Base-by-base conservation (phyloP, 768 basidiomycete species). In the Trametes cubensis region DNA sequence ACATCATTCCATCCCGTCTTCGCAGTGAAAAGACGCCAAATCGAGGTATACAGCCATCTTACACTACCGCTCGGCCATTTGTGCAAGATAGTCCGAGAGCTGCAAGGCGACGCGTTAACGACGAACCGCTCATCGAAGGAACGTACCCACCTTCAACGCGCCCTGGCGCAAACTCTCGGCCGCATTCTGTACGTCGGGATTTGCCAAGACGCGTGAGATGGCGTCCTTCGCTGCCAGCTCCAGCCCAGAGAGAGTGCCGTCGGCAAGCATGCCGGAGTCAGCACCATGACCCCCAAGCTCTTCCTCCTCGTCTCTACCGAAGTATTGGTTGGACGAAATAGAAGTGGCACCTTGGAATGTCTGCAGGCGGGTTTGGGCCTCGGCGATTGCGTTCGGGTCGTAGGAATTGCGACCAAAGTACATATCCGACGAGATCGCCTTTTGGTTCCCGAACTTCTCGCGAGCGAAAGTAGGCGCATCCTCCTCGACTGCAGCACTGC, bases 391-490 rank as follows among this genome's bases (percentile, higher is more conserved):
- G 40, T 73, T 69, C 2, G 92, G 85, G 71, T 98, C 95, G 76
- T 97, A 98, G 21, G 86, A 74, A 51, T 90, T 90, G 44, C 96
- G 85, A 23, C 89, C 94, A 73, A 98, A 98, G 80, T 89, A 98
- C 92, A 95, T 94, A 71, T 98, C 97, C 4, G 94, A 96, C 6
- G 95, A 98, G 73, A 99, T 99, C 56, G 85, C 94, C 72, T 98
- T 99, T 73, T 98, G 97, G 61, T 71, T 74, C 2, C 94, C 92
- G 73, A 98, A 99, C 69, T 92, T 93, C 8, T 95, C 90, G 60
- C 95, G 86, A 1, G 97, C 96, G 18, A 84, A 85, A 5, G 86
- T 94, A 0, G 87, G 86, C 26, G 86, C 78, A 55, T 91, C 85
- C 53, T 87, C 88, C 5, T 49, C 72, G 2, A 75, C 71, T 1